These are phyloP conservation scores for Populus pruinosa DNA, from an alignment of 345 rosid genomes.

Conservation along the genomic window DNA sequence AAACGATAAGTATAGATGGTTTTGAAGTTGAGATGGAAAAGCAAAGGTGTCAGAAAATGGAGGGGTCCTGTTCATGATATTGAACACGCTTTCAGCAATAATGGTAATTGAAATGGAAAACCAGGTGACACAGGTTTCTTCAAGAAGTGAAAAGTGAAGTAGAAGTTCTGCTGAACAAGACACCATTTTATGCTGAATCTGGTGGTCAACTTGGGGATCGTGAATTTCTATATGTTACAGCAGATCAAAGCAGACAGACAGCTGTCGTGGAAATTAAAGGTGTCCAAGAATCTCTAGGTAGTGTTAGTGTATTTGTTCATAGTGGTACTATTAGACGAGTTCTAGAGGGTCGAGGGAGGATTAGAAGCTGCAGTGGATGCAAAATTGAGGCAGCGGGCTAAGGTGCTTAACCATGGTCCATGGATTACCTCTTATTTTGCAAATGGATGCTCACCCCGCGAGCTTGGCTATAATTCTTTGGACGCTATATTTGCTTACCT, in stretches of 20 bases:
- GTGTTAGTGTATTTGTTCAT: slow-evolving; percentile 65
- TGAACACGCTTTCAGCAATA: slow-evolving; percentile 60
- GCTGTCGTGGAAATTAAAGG: slow-evolving; percentile 82
- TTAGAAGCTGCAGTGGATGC: slow-evolving; percentile 84
- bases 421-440: neutral
- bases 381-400: slow-evolving; percentile 72
- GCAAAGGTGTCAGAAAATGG: slow-evolving; percentile 73
- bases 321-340: slow-evolving; percentile 73
- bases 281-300: slow-evolving; percentile 73
- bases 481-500: neutral
- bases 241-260: slow-evolving; percentile 39
- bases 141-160: slow-evolving; percentile 78
- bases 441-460: neutral
- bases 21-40: slow-evolving; percentile 82
- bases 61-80: slow-evolving; percentile 54
- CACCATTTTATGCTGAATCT: slow-evolving; percentile 95
- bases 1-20: slow-evolving; percentile 53
- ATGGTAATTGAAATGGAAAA: slow-evolving; percentile 76
- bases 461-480: neutral
- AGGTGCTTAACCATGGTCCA: slow-evolving; percentile 38
- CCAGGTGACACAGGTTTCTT: slow-evolving; percentile 74
- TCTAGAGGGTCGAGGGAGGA: slow-evolving; percentile 80
- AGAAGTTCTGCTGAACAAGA: slow-evolving; percentile 75
- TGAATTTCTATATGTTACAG: slow-evolving; percentile 59
- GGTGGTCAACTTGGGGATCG: slow-evolving; percentile 95